phyloP scores from a whole-genome alignment of 768 basidiomycete species.

The Boletus rubescentipes region DNA sequence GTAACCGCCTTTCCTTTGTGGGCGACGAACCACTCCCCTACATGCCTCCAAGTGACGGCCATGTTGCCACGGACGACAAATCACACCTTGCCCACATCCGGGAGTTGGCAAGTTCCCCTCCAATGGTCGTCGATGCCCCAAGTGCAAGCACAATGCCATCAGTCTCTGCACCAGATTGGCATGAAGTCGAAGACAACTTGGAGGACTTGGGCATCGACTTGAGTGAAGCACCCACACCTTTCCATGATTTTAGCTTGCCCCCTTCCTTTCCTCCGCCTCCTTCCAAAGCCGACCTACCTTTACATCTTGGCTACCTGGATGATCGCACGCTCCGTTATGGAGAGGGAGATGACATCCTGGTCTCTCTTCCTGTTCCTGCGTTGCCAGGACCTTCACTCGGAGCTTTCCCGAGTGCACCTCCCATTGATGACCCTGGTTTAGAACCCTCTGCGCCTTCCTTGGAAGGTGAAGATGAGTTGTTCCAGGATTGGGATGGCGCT shows the following conservation, averaged over 20 bases:
- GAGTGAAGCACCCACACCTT: slow-evolving; percentile 7
- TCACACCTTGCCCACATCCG: slow-evolving; percentile 51
- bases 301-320: slow-evolving; percentile 35
- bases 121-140: slow-evolving; percentile 19
- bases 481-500: slow-evolving; percentile 22
- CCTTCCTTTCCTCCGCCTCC: slow-evolving; percentile 35
- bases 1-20: not conserved
- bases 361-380: slow-evolving; percentile 35
- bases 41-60: slow-evolving; percentile 41
- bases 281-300: slow-evolving; percentile 41
- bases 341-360: slow-evolving; percentile 30
- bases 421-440: slow-evolving; percentile 27
- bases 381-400: slow-evolving; percentile 51
- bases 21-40: slow-evolving; percentile 30
- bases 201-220: slow-evolving; percentile 11
- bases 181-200: slow-evolving; percentile 48
- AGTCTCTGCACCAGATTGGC: slow-evolving; percentile 54
- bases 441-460: slow-evolving; percentile 49
- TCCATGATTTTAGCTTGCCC: slow-evolving; percentile 7
- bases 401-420: slow-evolving; percentile 33
- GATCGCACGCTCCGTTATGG: slow-evolving; percentile 39
- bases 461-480: slow-evolving; percentile 24
- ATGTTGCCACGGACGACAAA: slow-evolving; percentile 69
- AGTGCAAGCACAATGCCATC: slow-evolving; percentile 13
- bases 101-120: slow-evolving; percentile 54